These are phyloP conservation scores for Spiraea crenata DNA, from an alignment of 331 rosid species.

Conservation along the genomic window DNA sequence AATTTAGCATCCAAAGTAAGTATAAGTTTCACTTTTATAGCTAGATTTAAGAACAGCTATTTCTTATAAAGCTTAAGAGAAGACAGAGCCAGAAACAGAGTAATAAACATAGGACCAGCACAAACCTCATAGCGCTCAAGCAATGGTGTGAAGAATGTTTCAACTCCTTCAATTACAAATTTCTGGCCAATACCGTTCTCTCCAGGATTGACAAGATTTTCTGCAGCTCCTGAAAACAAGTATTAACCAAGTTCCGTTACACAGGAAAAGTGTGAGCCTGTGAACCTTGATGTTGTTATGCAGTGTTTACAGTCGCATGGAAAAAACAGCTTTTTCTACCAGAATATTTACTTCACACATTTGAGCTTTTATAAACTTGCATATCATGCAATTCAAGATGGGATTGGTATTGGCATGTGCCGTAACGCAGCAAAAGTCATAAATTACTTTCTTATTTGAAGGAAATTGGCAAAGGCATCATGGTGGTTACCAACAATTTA, in stretches of 20 bases:
- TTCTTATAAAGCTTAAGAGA: background rate
- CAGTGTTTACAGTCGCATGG: background rate
- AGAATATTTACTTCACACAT: background rate
- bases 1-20: background rate
- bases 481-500: background rate
- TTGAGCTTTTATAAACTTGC: background rate
- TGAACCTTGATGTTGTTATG: constrained; percentile 3
- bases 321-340: background rate
- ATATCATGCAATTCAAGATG: background rate
- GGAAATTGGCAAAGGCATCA: background rate
- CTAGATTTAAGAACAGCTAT: background rate
- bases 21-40: background rate
- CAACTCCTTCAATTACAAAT: constrained; percentile 57
- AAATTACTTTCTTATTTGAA: background rate
- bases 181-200: constrained; percentile 70
- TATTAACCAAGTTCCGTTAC: constrained; percentile 18
- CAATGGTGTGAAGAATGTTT: constrained; percentile 53
- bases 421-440: background rate
- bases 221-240: constrained; percentile 36
- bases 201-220: constrained; percentile 26
- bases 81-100: background rate
- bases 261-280: background rate
- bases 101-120: constrained; percentile 15
- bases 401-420: background rate
- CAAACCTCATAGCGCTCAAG: constrained; percentile 64